These are phyloP conservation scores for Microcera coccophila DNA, from an alignment of 2,329 filamentous ascomycete species.

Conservation along the genomic window DNA sequence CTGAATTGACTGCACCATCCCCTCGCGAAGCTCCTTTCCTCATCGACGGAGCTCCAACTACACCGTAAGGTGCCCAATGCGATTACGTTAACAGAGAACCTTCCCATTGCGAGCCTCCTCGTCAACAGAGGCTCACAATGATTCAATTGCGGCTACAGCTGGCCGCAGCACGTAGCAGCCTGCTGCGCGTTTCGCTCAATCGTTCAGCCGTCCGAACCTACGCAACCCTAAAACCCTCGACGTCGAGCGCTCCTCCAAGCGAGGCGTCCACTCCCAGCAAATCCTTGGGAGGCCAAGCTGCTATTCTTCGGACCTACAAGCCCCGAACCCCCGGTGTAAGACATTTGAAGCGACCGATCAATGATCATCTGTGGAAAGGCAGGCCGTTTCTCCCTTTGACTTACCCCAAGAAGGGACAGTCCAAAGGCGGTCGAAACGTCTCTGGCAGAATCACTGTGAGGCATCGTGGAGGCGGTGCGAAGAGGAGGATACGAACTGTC, in stretches of 20 bases:
- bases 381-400: conserved; percentile 79
- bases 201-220: conserved; percentile 29
- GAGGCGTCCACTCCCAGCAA: conserved; percentile 19
- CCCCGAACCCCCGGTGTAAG: conserved; percentile 88
- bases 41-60: conserved; percentile 13
- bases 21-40: conserved; percentile 11
- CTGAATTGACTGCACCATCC: conserved; percentile 8
- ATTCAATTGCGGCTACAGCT: conserved; percentile 30
- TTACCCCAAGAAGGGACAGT: conserved; percentile 86
- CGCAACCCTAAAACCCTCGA: conserved; percentile 25
- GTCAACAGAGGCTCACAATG: conserved; percentile 22
- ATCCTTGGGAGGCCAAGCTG: conserved; percentile 31
- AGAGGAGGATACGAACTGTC: conserved; percentile 85
- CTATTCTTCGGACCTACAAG: conserved; percentile 77
- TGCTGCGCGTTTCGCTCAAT: conserved; percentile 27
- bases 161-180: conserved; percentile 26
- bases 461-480: conserved; percentile 87
- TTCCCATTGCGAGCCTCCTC: neutral
- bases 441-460: conserved; percentile 81
- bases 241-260: conserved; percentile 12
- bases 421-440: conserved; percentile 88
- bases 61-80: conserved; percentile 15
- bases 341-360: conserved; percentile 87
- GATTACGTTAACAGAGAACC: conserved; percentile 3
- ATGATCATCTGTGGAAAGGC: conserved; percentile 96